Evolutionary conservation across 352 stramenopile genomes (phyloP).

Genomic region (Phytophthora vignae): DNA sequence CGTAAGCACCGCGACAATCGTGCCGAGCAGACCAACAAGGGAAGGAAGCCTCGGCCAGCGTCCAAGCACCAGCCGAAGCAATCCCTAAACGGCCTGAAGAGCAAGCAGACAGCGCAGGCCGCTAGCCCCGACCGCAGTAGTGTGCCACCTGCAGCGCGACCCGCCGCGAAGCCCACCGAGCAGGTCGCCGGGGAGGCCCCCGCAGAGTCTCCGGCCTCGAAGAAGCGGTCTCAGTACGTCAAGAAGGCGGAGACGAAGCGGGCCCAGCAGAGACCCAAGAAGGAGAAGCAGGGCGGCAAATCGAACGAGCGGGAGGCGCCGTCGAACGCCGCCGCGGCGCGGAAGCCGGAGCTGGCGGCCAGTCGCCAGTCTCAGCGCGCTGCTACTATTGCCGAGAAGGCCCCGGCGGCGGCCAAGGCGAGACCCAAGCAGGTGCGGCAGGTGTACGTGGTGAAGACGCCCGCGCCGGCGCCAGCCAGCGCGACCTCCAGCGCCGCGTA

Average conservation of each 20-base stretch:
- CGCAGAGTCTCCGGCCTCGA: conserved; percentile 10
- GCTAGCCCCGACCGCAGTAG: background rate
- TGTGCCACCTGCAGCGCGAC: background rate
- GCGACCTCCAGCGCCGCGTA: conserved; percentile 29
- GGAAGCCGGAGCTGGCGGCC: conserved; percentile 10
- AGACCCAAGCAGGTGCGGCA: conserved; percentile 34
- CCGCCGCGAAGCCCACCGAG: conserved; percentile 10
- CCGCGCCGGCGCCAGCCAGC: conserved; percentile 10
- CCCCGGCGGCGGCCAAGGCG: background rate
- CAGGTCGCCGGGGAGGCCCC: conserved; percentile 36
- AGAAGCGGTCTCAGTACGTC: conserved; percentile 4
- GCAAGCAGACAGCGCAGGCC: conserved; percentile 10
- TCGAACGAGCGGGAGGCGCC: conserved; percentile 13
- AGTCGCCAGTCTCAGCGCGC: background rate
- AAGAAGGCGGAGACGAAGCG: conserved; percentile 7
- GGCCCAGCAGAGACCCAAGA: conserved; percentile 6
- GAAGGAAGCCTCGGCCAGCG: conserved; percentile 12
- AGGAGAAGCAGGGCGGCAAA: conserved; percentile 5
- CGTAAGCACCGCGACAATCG: conserved; percentile 4
- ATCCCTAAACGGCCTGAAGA: conserved; percentile 3
- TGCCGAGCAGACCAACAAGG: conserved; percentile 4
- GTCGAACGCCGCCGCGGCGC: background rate
- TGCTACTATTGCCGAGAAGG: conserved; percentile 2
- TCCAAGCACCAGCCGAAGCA: conserved; percentile 12
- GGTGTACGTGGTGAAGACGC: conserved; percentile 52